Base-by-base conservation (phyloP, 306 rosid genomes). In the Prinsepia uniflora region DNA sequence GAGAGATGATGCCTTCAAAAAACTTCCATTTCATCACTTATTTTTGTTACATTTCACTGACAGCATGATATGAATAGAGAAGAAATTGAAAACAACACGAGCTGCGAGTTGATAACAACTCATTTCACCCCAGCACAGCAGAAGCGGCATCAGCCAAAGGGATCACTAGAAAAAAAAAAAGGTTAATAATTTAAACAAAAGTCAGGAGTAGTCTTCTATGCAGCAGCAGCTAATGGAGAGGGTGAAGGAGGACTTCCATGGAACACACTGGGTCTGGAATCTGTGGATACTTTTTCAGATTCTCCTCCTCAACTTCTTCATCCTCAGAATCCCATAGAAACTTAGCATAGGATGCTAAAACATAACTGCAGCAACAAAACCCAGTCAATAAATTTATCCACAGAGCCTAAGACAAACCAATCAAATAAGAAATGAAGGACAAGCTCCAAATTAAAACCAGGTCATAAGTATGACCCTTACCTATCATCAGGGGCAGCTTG, bases 251-350 rank as follows among this genome's bases (percentile, higher is more conserved):
- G 81, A 80, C 71, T 68, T 70, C 87, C 96, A 47, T 46, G 78
- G 48, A 86, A 75, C 84, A 85, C 74, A 75, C 80, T 70, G 36
- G 78, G 65, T 3, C 73, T 48, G 62, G 88, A 65, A 40, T 50
- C 71, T 42, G 75, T 48, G 58, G 88, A 65, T 44, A 50, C 71
- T 42, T 55, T 67, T 50, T 73, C 56, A 67, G 79, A 40, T 55
- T 80, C 40, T 77, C 77, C 59, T 65, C 71, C 56, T 61, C 65
- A 34, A 53, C 79, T 24, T 78, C 85, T 1, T 81, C 97, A 58
- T 86, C 98, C 57, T 82, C 89, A 3, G 92, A 84, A 56, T 93
- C 98, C 98, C 98, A 93, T 30, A 93, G 96, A 74, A 93, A 90
- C 65, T 73, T 85, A 36, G 98, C 98, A 40, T 90, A 90, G 0